A percentile compares a stretch with the other conserved stretches of the same genome.
Evolutionary conservation across 805 yeast species (phyloP).

Genomic region (Starmerella potacharoeniae): DNA sequence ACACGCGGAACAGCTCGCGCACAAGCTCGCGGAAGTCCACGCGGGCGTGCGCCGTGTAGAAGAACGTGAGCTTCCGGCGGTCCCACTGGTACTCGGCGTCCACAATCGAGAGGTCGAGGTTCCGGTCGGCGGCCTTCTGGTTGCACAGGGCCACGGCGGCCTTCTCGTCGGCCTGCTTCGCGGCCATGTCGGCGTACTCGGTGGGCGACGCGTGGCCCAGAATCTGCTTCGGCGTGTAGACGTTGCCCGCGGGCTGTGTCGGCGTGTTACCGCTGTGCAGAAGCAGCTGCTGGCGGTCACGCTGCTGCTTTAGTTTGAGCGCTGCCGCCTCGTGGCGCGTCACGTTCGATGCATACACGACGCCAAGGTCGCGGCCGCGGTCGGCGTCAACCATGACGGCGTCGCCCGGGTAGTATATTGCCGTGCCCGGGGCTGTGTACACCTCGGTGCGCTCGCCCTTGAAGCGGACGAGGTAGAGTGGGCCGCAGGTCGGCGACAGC

Average conservation of each 20-base stretch:
- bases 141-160: conserved; percentile 56
- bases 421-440: conserved; percentile 44
- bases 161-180: conserved; percentile 57
- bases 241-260: conserved; percentile 33
- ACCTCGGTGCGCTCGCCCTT: conserved; percentile 74
- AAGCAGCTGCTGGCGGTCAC: conserved; percentile 60
- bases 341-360: conserved; percentile 46
- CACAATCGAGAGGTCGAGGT: conserved; percentile 46
- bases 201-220: conserved; percentile 49
- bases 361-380: conserved; percentile 67
- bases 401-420: conserved; percentile 40
- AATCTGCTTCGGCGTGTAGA: conserved; percentile 59
- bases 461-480: conserved; percentile 56
- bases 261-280: conserved; percentile 3
- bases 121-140: conserved; percentile 40
- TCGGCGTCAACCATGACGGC: conserved; percentile 78
- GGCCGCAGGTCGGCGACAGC: conserved; percentile 21
- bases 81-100: conserved; percentile 85
- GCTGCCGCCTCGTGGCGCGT: conserved; percentile 56
- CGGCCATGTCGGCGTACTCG: conserved; percentile 48
- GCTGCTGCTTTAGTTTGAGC: conserved; percentile 52
- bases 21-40: conserved; percentile 72
- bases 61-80: conserved; percentile 66
- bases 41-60: conserved; percentile 51
- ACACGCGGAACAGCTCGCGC: conserved; percentile 58